Evolutionary conservation across 106 monocot species (phyloP), one percentile per base, ranked within the genome.

Genomic region (Platanthera zijinensis): DNA sequence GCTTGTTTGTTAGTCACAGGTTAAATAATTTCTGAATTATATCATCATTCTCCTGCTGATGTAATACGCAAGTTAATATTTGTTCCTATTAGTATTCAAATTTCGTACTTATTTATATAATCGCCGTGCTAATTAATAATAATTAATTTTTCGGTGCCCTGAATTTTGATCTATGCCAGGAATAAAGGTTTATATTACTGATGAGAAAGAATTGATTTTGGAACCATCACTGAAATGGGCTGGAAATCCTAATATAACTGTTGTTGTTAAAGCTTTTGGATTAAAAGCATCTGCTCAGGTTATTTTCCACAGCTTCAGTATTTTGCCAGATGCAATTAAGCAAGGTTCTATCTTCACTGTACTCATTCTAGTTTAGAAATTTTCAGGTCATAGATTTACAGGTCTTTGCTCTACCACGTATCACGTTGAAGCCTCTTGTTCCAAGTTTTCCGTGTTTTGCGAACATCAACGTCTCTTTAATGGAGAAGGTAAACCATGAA

Each of bases 381-480:
- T 81, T 77, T 76, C 71, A 84, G 84, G 80, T 88, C 18, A 75
- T 88, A 22, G 88, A 88, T 83, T 78, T 88, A 54, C 85, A 88
- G 72, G 78, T 88, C 48, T 88, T 88, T 81, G 88, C 88, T 12
- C 30, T 45, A 57, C 88, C 88, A 73, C 82, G 88, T 6, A 78
- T 88, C 67, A 88, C 85, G 9, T 75, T 88, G 75, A 88, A 83
- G 78, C 88, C 88, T 51, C 50, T 88, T 32, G 83, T 88, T 22
- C 83, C 88, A 11, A 82, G 72, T 82, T 88, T 88, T 66, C 88
- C 88, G 53, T 88, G 88, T 78, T 85, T 88, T 59, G 82, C 85
- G 45, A 85, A 78, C 25, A 88, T 88, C 32, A 52, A 67, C 48
- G 83, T 88, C 9, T 88, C 88, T 85, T 80, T 88, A 22, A 88